phyloP scores from a whole-genome alignment of 1,139 yeast species.

The Candida sanyaensis region DNA sequence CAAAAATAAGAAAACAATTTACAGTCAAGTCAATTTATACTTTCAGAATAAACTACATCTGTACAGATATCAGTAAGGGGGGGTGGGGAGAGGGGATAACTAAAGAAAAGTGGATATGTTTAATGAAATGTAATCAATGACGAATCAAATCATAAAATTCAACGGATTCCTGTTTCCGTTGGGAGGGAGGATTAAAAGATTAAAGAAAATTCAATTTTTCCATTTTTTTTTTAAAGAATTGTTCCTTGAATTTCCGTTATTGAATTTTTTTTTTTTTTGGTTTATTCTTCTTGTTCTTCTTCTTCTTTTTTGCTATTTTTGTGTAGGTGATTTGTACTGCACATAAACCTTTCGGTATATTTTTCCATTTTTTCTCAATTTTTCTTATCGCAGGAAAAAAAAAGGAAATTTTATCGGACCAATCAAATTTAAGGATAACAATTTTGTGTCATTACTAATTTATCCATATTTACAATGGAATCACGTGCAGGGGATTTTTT shows the following conservation, averaged over 20 bases:
- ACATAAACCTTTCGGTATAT: too few species aligned
- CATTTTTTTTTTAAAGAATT: too few species aligned
- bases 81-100: not conserved
- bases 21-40: too few species aligned
- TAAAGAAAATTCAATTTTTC: too few species aligned
- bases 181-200: too few species aligned
- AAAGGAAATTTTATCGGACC: conserved; percentile 1
- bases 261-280: not conserved
- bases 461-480: not conserved
- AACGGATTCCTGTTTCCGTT: conserved; percentile 1
- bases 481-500: not conserved
- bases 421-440: not conserved
- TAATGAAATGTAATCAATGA: too few species aligned
- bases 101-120: too few species aligned
- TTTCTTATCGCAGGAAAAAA: not conserved
- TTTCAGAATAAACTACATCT: too few species aligned
- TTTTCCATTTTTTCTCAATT: not conserved
- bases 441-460: not conserved
- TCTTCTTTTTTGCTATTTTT: not conserved
- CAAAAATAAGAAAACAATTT: too few species aligned
- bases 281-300: too few species aligned
- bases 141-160: conserved; percentile 1
- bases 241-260: too few species aligned
- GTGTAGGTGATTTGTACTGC: too few species aligned
- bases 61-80: not conserved